These are phyloP conservation scores for Chytriomyces sp. DNA, from an alignment of 192 early-diverging fungal genomes.

Conservation along the genomic window DNA sequence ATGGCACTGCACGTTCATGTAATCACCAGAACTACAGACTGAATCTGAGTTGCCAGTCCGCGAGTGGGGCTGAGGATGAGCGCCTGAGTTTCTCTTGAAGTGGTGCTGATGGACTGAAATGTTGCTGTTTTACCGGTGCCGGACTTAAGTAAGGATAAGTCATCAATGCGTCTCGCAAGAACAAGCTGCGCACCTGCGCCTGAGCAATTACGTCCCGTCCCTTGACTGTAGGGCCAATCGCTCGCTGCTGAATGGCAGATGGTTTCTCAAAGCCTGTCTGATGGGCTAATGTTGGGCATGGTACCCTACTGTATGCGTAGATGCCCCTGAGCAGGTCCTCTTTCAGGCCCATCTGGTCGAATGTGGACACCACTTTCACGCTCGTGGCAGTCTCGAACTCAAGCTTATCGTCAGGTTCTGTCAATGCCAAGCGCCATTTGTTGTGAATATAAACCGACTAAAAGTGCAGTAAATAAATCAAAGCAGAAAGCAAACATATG, in stretches of 20 bases:
- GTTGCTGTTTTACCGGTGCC: conserved; percentile 99
- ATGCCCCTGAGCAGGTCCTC: conserved; percentile 95
- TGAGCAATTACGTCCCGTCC: conserved; percentile 99
- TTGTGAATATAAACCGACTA: too few relatives aligned
- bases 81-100: conserved; percentile 87
- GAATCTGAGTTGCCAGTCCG: conserved; percentile 95
- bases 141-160: conserved; percentile 63
- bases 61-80: conserved; percentile 93
- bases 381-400: conserved; percentile 84
- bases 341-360: conserved; percentile 96
- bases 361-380: conserved; percentile 84
- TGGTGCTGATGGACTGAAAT: conserved; percentile 92
- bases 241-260: conserved; percentile 98
- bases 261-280: conserved; percentile 88
- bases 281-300: background rate
- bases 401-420: conserved; percentile 33
- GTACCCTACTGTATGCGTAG: conserved; percentile 86
- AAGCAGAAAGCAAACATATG: background rate
- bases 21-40: conserved; percentile 90
- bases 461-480: background rate
- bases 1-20: conserved; percentile 96
- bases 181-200: conserved; percentile 94
- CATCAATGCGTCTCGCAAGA: conserved; percentile 47
- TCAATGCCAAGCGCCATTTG: conserved; percentile 3
- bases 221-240: conserved; percentile 90